Percentiles rank a stretch among this genome's conserved stretches.
Evolutionary conservation across 164 flowering plant genomes (phyloP).

Genomic region (Piper longum): DNA sequence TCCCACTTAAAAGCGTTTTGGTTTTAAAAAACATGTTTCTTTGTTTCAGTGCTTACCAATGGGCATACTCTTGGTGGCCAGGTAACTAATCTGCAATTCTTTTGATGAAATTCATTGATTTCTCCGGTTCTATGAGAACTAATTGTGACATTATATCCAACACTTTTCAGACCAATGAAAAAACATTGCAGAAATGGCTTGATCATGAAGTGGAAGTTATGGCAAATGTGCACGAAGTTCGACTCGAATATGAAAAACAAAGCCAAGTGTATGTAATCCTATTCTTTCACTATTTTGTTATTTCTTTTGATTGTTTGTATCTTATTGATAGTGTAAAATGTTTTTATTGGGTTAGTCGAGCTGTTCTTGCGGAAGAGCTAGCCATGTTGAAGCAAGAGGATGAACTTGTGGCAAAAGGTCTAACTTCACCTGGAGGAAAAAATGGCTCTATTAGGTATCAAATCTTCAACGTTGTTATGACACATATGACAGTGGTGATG

Average conservation of each 20-base stretch:
- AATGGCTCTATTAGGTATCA: conserved; percentile 44
- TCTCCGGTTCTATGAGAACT: not conserved
- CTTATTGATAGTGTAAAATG: not conserved
- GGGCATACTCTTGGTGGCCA: conserved; percentile 64
- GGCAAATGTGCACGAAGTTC: conserved; percentile 99
- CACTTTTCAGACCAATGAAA: conserved; percentile 56
- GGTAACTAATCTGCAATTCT: conserved; percentile 27
- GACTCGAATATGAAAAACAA: conserved; percentile 91
- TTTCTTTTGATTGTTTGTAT: not conserved
- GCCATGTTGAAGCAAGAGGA: conserved; percentile 67
- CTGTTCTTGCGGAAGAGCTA: conserved; percentile 88
- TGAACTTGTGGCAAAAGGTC: conserved; percentile 68
- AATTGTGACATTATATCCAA: conserved; percentile 6
- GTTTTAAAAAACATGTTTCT: conserved; percentile 5
- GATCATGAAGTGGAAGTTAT: conserved; percentile 97
- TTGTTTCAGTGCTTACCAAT: conserved; percentile 34
- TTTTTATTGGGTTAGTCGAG: conserved; percentile 40
- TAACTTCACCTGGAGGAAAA: conserved; percentile 76
- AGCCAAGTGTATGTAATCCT: conserved; percentile 76
- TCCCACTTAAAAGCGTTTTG: not conserved
- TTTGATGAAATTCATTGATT: not conserved
- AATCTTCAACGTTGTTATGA: conserved; percentile 23
- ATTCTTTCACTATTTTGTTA: conserved; percentile 1
- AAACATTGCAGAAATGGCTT: conserved; percentile 87
- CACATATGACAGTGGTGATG: conserved; percentile 12